These are phyloP conservation scores for Chalciporus chontae DNA, from an alignment of 768 basidiomycete genomes.

Conservation along the genomic window DNA sequence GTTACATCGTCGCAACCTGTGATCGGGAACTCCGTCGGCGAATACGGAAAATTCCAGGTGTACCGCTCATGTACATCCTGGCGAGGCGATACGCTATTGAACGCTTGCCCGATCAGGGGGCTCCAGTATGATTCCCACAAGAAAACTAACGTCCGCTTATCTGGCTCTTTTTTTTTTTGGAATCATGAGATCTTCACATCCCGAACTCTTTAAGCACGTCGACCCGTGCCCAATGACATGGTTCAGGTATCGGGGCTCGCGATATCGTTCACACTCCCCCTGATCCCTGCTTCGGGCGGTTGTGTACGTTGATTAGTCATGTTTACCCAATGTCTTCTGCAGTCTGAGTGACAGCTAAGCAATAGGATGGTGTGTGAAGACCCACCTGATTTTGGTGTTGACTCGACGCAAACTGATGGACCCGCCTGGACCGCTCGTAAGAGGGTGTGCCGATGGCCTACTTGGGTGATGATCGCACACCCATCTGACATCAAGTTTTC, in stretches of 20 bases:
- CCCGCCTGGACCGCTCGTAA: too few relatives aligned
- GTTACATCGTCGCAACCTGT: conserved; percentile 97
- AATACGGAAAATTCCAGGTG: conserved; percentile 88
- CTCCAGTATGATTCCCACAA: conserved; percentile 45
- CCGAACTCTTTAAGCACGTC: background rate
- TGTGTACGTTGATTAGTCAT: background rate
- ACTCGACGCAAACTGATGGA: too few relatives aligned
- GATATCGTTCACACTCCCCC: background rate
- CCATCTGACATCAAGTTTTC: too few relatives aligned
- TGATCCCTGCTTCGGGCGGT: background rate
- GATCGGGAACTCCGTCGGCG: conserved; percentile 91
- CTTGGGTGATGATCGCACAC: too few relatives aligned
- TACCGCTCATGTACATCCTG: conserved; percentile 97
- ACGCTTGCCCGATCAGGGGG: conserved; percentile 90
- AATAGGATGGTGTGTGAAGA: background rate
- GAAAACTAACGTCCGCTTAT: background rate
- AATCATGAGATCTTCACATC: conserved; percentile 1
- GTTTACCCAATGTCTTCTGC: background rate
- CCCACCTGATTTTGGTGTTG: background rate
- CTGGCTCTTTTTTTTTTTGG: background rate
- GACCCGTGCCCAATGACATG: background rate
- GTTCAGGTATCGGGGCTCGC: background rate
- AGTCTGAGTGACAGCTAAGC: background rate
- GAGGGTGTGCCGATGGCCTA: too few relatives aligned
- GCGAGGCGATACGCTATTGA: conserved; percentile 91